A percentile compares a stretch with the other conserved stretches of the same genome.
Conservation (phyloP, 2,329 filamentous ascomycete genomes). For the Monilinia fructigena region DNA sequence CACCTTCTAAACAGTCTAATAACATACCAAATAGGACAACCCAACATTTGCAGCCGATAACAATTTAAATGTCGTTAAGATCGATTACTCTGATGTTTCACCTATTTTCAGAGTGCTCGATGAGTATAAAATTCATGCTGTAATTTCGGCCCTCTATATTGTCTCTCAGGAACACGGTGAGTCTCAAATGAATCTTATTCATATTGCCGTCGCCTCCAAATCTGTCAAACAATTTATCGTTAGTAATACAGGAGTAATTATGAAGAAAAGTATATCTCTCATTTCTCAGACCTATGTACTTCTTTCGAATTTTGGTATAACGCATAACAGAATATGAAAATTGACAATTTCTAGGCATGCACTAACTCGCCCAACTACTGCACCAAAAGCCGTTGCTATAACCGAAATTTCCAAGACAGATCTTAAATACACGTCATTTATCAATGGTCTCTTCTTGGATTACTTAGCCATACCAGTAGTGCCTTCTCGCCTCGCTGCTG, state of each 20-base stretch:
- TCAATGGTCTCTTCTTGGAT: slow-evolving; percentile 31
- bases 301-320: neutral
- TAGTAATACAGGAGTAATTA: slow-evolving; percentile 44
- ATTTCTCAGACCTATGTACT: no score
- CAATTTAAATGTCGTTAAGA: neutral
- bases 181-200: slow-evolving; percentile 41
- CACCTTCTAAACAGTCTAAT: neutral
- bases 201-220: slow-evolving; percentile 37
- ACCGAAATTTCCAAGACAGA: slow-evolving; percentile 23
- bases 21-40: neutral
- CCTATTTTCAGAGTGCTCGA: slow-evolving; percentile 20
- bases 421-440: slow-evolving; percentile 33
- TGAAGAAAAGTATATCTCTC: slow-evolving; percentile 27
- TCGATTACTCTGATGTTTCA: slow-evolving; percentile 4
- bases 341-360: slow-evolving; percentile 6
- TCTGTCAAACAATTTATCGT: slow-evolving; percentile 42
- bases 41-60: neutral
- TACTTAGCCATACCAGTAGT: slow-evolving; percentile 30
- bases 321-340: neutral
- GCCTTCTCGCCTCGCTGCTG: slow-evolving; percentile 29
- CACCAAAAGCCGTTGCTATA: slow-evolving; percentile 15
- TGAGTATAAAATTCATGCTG: slow-evolving; percentile 34
- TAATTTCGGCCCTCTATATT: slow-evolving; percentile 43
- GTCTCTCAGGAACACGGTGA: slow-evolving; percentile 38
- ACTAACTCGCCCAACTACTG: slow-evolving; percentile 7